These are phyloP conservation scores for Colletotrichum endophyticum DNA, from an alignment of 2,329 filamentous ascomycete species.

Conservation along the genomic window DNA sequence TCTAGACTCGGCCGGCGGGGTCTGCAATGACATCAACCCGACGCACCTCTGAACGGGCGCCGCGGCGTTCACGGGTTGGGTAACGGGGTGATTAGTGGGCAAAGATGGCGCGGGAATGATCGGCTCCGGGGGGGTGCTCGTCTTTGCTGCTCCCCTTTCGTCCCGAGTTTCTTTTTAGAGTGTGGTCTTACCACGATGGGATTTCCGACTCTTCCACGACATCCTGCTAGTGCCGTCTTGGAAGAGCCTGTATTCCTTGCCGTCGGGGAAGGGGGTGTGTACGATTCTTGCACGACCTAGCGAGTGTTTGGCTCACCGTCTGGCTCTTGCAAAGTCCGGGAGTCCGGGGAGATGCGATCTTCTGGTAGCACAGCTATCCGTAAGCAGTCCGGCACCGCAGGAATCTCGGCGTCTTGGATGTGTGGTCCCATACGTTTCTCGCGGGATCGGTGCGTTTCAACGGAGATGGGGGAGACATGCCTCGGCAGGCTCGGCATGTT, in stretches of 20 bases:
- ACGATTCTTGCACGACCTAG: too few species aligned
- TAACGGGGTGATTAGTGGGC: not conserved
- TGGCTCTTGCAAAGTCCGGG: not conserved
- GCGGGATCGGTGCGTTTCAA: not conserved
- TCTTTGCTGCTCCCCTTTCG: not conserved
- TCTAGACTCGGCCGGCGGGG: not conserved
- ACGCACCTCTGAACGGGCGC: not conserved
- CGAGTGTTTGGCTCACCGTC: not conserved
- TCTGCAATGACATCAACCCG: not conserved
- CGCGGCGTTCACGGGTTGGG: not conserved
- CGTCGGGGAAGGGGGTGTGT: not conserved
- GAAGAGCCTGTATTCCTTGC: not conserved
- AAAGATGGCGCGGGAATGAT: not conserved
- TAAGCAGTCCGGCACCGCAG: not conserved
- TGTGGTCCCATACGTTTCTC: not conserved
- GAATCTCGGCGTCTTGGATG: not conserved
- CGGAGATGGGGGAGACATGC: not conserved
- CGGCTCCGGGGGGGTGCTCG: not conserved
- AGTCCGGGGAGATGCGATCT: not conserved
- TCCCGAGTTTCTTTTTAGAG: not conserved
- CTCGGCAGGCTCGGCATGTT: not conserved
- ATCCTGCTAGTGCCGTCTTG: not conserved
- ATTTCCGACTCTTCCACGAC: not conserved
- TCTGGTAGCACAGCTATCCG: not conserved
- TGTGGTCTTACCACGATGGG: not conserved